Conservation (phyloP, 805 yeast species). For the Ogataea pignaliae region DNA sequence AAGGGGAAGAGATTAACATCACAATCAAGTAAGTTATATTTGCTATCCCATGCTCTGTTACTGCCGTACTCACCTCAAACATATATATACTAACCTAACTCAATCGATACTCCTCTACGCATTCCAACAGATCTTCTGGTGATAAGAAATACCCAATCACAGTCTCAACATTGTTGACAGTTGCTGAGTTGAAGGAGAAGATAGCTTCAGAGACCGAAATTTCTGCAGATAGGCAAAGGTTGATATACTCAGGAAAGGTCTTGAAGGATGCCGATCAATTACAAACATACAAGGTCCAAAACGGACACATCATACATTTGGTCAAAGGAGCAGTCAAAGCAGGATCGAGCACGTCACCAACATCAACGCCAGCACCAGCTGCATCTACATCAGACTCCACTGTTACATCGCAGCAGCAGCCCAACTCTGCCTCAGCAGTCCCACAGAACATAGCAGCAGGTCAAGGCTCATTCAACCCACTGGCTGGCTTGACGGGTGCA, state of each 20-base stretch:
- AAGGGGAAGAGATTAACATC: slow-evolving; percentile 24
- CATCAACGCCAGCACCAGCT: slow-evolving; percentile 13
- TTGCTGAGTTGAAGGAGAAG: slow-evolving; percentile 63
- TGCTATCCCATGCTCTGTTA: not conserved
- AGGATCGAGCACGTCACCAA: not conserved
- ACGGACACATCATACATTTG: slow-evolving; percentile 83
- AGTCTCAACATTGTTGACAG: slow-evolving; percentile 49
- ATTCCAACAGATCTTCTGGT: slow-evolving; percentile 43
- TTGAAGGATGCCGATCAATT: slow-evolving; percentile 79
- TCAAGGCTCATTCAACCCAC: slow-evolving; percentile 80
- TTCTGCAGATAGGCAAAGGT: slow-evolving; percentile 75
- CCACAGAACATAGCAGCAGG: slow-evolving; percentile 89
- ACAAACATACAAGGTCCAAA: slow-evolving; percentile 71
- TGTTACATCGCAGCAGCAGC: slow-evolving; percentile 11
- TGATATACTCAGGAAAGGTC: slow-evolving; percentile 92
- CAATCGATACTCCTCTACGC: not conserved
- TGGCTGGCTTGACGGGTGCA: slow-evolving; percentile 92
- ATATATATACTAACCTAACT: not conserved
- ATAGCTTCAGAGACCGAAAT: slow-evolving; percentile 59
- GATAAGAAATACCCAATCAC: slow-evolving; percentile 73
- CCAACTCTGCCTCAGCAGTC: slow-evolving; percentile 31
- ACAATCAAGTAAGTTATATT: slow-evolving; percentile 28
- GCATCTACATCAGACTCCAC: slow-evolving; percentile 24
- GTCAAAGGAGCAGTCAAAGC: slow-evolving; percentile 68
- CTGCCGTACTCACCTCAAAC: not conserved